Base-by-base conservation (phyloP, 768 basidiomycete genomes). In the Kwoniella newhampshirensis region DNA sequence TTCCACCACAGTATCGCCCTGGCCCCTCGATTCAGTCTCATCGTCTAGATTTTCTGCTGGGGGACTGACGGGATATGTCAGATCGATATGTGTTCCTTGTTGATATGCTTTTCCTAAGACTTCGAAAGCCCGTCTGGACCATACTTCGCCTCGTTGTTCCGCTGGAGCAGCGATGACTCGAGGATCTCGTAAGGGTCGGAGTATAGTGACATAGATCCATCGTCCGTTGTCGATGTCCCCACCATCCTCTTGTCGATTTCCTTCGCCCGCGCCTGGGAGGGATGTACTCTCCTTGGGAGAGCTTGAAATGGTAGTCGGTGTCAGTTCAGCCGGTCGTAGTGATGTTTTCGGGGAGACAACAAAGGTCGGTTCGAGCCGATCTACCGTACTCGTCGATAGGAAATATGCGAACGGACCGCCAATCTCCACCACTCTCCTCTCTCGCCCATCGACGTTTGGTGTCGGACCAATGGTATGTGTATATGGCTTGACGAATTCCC, bases 401-500 rank as follows among this genome's bases (percentile, higher is more conserved):
- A 96, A 88, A 77, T 97, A 98, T 25, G 82, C 80, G 68, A 93
- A 96, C 4, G 91, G 91, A 1, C 91, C 93, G 2, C 80, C 66
- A 9, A 12, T 83, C 35, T 70, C 13, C 27, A 13, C 27, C 42
- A 11, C 52, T 21, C 11, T 40, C 9, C 15, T 37, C 32, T 6
- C n/a, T n/a, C 2, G 23, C 30, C 9, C 25, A 17, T 15, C 12
- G 21, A 6, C 13, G 12, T 26, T 78, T 67, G 1, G 18, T 17
- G 9, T 17, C 41, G 57, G 40, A 52, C 20, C 12, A 39, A 44
- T 6, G 46, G 36, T 27, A 3, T 27, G 75, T 66, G 17, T 74
- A 71, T 39, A 75, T 8, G 52, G 59, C 23, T 21, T 13, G 28
- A 48, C 41, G 36, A 53, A 91, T 87, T 3, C 73, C 54, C 28